phyloP scores from a whole-genome alignment of 306 rosid genomes.

The Sesbania bispinosa region DNA sequence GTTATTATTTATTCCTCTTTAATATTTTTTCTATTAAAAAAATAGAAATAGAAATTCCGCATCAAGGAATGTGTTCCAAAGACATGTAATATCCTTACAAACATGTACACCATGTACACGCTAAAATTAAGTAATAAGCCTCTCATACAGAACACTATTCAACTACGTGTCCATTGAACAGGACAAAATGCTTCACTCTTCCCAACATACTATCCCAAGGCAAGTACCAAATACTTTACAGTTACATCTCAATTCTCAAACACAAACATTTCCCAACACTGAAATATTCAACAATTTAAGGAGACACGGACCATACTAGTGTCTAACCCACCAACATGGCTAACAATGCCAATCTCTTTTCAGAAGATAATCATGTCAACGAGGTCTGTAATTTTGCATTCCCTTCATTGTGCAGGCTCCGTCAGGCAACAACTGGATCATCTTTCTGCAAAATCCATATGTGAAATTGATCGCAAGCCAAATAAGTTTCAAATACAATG shows the following conservation, averaged over 20 bases:
- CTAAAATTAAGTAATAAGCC: background rate
- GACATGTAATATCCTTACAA: background rate
- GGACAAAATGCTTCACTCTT: conserved; percentile 9
- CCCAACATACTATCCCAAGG: conserved; percentile 9
- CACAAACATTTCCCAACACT: conserved; percentile 27
- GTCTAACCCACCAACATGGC: conserved; percentile 37
- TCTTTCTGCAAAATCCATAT: conserved; percentile 33
- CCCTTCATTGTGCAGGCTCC: conserved; percentile 51
- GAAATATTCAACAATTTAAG: conserved; percentile 34
- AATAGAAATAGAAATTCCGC: too few relatives aligned
- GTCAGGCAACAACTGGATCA: conserved; percentile 48
- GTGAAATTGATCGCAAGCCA: conserved; percentile 28
- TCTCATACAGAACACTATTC: conserved; percentile 3
- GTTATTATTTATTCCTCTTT: background rate
- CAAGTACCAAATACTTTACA: conserved; percentile 25
- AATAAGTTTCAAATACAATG: conserved; percentile 14
- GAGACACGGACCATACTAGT: conserved; percentile 41
- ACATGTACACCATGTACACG: conserved; percentile 19
- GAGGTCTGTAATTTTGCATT: conserved; percentile 41
- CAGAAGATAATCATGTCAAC: conserved; percentile 40
- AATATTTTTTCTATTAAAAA: background rate
- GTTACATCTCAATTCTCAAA: conserved; percentile 27
- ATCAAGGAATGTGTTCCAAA: background rate
- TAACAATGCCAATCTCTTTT: conserved; percentile 40
- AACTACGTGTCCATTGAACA: conserved; percentile 4